These are phyloP conservation scores for Brassica rapa DNA, from an alignment of 345 rosid species.

Conservation along the genomic window DNA sequence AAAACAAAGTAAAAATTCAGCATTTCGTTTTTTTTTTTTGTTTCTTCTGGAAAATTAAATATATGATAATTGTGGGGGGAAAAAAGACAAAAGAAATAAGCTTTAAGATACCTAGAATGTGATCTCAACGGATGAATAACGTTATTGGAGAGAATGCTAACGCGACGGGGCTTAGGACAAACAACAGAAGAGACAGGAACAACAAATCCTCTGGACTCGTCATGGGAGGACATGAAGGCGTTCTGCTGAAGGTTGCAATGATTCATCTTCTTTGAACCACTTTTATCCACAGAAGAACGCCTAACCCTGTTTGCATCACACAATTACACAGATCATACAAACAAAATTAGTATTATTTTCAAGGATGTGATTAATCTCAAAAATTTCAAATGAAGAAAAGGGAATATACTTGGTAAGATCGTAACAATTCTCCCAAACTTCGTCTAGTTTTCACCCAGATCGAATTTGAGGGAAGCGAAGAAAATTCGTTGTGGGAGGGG, in stretches of 20 bases:
- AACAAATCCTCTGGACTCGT: constrained; percentile 50
- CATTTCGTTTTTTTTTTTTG: neutral
- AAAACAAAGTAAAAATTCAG: neutral
- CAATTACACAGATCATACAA: neutral
- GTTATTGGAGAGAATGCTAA: constrained; percentile 49
- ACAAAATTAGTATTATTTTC: neutral
- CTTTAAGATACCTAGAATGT: constrained; percentile 51
- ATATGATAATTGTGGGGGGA: neutral
- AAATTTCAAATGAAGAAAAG: neutral
- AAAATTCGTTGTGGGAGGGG: neutral
- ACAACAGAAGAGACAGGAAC: constrained; percentile 46
- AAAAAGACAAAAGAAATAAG: neutral
- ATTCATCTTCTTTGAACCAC: constrained; percentile 59
- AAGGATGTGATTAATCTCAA: too few relatives aligned
- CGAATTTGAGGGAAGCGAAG: constrained; percentile 1
- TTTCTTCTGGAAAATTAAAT: neutral
- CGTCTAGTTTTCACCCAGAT: constrained; percentile 3
- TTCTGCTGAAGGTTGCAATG: constrained; percentile 72
- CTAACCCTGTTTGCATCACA: constrained; percentile 34
- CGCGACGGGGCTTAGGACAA: constrained; percentile 91
- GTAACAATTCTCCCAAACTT: neutral
- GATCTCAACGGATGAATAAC: constrained; percentile 50
- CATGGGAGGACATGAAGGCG: constrained; percentile 52
- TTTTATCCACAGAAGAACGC: constrained; percentile 50
- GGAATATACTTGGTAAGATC: constrained; percentile 12